phyloP scores from a whole-genome alignment of 108 stramenopile genomes.

The Ochromonas danica region DNA sequence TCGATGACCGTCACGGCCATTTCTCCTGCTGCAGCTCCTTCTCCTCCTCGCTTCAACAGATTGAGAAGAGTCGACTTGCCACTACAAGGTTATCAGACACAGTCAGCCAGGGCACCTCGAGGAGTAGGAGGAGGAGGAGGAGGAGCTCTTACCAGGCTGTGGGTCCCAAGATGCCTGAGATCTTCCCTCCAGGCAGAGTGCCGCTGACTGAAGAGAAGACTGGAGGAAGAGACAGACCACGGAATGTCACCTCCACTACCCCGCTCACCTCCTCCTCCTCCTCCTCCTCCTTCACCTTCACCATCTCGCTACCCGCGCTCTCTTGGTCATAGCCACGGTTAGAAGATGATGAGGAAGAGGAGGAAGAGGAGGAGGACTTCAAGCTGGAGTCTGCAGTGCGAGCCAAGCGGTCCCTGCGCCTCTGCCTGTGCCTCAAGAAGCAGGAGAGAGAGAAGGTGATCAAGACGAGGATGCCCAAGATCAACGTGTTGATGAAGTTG shows the following conservation, averaged over 20 bases:
- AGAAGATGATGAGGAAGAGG: neutral
- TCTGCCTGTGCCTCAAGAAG: neutral
- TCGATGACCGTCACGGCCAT: neutral
- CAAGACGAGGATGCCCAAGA: neutral
- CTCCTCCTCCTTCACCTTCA: neutral
- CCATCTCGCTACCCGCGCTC: neutral
- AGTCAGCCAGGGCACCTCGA: neutral
- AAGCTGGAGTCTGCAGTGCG: neutral
- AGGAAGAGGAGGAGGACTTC: neutral
- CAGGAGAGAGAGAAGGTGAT: neutral
- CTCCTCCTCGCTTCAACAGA: neutral
- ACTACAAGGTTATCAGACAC: neutral
- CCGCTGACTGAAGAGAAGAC: neutral
- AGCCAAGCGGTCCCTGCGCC: neutral
- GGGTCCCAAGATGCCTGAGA: neutral
- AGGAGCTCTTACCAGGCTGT: neutral
- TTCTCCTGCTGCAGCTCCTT: neutral
- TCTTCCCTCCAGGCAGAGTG: neutral
- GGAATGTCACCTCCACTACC: neutral
- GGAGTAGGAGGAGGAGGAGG: too few species aligned
- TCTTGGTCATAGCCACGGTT: too few species aligned
- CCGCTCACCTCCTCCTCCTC: too few species aligned
- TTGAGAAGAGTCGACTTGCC: constrained; percentile 2
- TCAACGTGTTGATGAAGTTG: neutral
- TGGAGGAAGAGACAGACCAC: neutral